Evolutionary conservation across 306 rosid species (phyloP).

Genomic region (Rosa lucieae): DNA sequence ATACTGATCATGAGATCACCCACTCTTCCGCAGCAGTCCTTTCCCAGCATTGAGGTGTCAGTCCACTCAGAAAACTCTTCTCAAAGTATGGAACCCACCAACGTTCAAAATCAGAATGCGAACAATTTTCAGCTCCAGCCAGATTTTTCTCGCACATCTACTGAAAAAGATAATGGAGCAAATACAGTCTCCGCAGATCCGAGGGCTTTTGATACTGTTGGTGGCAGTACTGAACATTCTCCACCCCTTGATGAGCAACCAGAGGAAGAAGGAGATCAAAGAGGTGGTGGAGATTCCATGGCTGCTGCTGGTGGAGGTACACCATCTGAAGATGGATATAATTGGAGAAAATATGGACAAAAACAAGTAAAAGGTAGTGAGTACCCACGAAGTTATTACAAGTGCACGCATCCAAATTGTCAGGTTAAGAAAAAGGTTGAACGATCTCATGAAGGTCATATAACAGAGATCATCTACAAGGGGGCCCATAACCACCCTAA

Average conservation of each 20-base stretch:
- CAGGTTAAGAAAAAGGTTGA: slow-evolving; percentile 93
- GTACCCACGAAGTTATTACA: slow-evolving; percentile 92
- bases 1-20: slow-evolving; percentile 50
- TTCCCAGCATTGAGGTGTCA: slow-evolving; percentile 52
- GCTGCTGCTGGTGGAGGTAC: slow-evolving; percentile 62
- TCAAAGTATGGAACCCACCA: slow-evolving; percentile 50
- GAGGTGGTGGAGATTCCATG: slow-evolving; percentile 62
- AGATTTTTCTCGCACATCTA: slow-evolving; percentile 41
- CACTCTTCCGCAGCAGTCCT: slow-evolving; percentile 49
- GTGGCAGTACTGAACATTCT: slow-evolving; percentile 46
- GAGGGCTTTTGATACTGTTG: slow-evolving; percentile 45
- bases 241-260: slow-evolving; percentile 65
- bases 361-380: slow-evolving; percentile 98
- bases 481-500: slow-evolving; percentile 86
- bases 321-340: slow-evolving; percentile 82
- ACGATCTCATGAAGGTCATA: slow-evolving; percentile 87
- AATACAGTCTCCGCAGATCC: slow-evolving; percentile 43
- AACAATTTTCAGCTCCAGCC: slow-evolving; percentile 50
- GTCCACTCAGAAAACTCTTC: slow-evolving; percentile 57
- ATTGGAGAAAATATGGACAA: slow-evolving; percentile 97
- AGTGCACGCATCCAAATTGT: slow-evolving; percentile 84
- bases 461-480: slow-evolving; percentile 92
- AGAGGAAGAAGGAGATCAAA: slow-evolving; percentile 69
- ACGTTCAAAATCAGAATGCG: slow-evolving; percentile 48
- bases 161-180: slow-evolving; percentile 44